These are phyloP conservation scores for Alternaria incomplexa DNA, from an alignment of 2,329 filamentous ascomycete genomes.

Conservation along the genomic window DNA sequence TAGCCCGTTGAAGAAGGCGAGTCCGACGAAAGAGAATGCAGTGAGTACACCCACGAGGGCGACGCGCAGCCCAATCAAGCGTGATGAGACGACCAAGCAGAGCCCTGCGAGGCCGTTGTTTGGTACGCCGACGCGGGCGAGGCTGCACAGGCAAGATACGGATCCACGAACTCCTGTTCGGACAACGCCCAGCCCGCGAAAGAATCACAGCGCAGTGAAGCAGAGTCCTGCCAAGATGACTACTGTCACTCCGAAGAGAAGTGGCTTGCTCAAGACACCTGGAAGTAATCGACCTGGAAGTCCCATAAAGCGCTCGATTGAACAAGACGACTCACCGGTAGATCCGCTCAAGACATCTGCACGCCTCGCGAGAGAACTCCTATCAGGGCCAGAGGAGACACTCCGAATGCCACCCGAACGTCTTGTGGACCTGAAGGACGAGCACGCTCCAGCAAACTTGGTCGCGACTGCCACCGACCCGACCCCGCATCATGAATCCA, in stretches of 20 bases:
- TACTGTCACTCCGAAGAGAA: neutral
- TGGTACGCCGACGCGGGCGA: slow-evolving; percentile 9
- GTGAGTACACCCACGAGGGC: neutral
- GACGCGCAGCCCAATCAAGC: neutral
- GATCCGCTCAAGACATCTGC: neutral
- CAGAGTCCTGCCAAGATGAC: neutral
- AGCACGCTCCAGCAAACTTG: neutral
- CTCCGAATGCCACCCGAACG: neutral
- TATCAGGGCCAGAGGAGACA: neutral
- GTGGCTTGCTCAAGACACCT: neutral
- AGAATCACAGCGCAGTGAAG: neutral
- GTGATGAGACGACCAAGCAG: neutral
- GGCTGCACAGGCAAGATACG: neutral
- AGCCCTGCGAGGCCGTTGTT: slow-evolving; percentile 9
- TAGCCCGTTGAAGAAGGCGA: slow-evolving; percentile 6
- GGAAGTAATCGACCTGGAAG: slow-evolving; percentile 1
- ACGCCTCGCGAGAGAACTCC: neutral
- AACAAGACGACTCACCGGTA: neutral
- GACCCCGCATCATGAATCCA: neutral
- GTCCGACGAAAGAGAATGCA: neutral
- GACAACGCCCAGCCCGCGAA: slow-evolving; percentile 4
- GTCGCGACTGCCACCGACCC: neutral
- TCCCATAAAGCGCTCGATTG: slow-evolving; percentile 3
- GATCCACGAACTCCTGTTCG: neutral
- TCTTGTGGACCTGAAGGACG: neutral